These are phyloP conservation scores for Lunularia cruciata DNA, from an alignment of 225 moss, liverwort and hornwort species.

Conservation along the genomic window DNA sequence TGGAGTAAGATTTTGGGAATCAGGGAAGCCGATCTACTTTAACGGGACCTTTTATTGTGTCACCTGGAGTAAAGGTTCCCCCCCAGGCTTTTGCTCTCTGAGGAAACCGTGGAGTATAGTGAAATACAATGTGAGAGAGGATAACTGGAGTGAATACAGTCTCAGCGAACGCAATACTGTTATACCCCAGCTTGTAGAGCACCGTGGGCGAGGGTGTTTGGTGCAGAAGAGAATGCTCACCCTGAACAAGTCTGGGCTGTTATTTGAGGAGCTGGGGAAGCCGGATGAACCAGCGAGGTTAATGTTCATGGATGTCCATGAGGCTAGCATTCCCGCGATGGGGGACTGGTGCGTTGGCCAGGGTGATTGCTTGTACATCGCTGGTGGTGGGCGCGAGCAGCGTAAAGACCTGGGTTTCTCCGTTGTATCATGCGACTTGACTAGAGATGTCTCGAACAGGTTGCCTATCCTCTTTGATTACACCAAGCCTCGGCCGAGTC, in stretches of 20 bases:
- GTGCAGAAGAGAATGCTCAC: conserved; percentile 29
- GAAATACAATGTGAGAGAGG: conserved; percentile 23
- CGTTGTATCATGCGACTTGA: conserved; percentile 33
- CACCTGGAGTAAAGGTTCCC: conserved; percentile 35
- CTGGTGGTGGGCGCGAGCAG: conserved; percentile 12
- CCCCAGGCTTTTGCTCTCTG: conserved; percentile 21
- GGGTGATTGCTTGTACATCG: conserved; percentile 40
- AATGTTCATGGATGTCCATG: conserved; percentile 24
- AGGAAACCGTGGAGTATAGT: conserved; percentile 32
- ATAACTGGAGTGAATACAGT: conserved; percentile 36
- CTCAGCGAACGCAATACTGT: conserved; percentile 14
- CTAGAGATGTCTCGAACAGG: conserved; percentile 31
- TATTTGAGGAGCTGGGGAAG: conserved; percentile 33
- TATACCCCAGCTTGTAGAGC: conserved; percentile 40
- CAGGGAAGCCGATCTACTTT: conserved; percentile 35
- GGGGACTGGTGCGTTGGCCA: conserved; percentile 44
- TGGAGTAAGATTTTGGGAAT: conserved; percentile 39
- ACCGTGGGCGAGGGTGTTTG: conserved; percentile 34
- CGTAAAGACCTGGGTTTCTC: conserved; percentile 9
- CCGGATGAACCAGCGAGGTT: conserved; percentile 28
- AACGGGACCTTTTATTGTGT: conserved; percentile 36
- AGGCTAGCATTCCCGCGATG: conserved; percentile 17
- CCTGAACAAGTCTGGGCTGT: conserved; percentile 8
- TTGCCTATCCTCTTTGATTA: conserved; percentile 33
- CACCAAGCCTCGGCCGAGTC: conserved; percentile 16